Percentiles rank a stretch among this genome's conserved stretches.
These are phyloP conservation scores for Macrophomina pseudophaseolina DNA, from an alignment of 2,329 filamentous ascomycete genomes.

Conservation along the genomic window DNA sequence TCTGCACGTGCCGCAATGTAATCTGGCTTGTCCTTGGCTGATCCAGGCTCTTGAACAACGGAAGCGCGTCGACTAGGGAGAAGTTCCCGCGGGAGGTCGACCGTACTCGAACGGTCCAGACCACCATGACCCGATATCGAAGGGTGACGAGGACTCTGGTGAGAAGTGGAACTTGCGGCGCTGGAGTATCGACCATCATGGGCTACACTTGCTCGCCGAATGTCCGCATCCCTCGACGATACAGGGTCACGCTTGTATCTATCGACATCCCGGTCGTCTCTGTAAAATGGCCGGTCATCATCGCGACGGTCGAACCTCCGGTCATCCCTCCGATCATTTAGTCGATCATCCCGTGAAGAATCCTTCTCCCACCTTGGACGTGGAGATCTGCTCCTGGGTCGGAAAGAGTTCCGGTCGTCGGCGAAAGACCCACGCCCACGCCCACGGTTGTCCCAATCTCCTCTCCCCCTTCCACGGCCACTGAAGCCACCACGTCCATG, in stretches of 20 bases:
- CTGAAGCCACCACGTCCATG: slow-evolving; percentile 58
- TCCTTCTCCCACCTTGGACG: slow-evolving; percentile 63
- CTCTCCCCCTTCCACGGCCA: slow-evolving; percentile 49
- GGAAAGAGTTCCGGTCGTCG: slow-evolving; percentile 61
- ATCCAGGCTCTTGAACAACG: slow-evolving; percentile 40
- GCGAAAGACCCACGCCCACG: slow-evolving; percentile 54
- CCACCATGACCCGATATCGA: slow-evolving; percentile 23
- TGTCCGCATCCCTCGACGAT: slow-evolving; percentile 27
- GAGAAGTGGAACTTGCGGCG: slow-evolving; percentile 5
- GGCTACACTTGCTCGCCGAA: slow-evolving; percentile 27
- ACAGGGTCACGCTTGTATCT: slow-evolving; percentile 43
- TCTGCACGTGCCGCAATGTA: slow-evolving; percentile 53
- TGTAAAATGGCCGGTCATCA: slow-evolving; percentile 44
- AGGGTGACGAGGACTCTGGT: slow-evolving; percentile 22
- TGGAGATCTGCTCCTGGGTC: slow-evolving; percentile 68
- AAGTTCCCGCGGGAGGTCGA: slow-evolving; percentile 17
- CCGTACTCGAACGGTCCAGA: slow-evolving; percentile 10
- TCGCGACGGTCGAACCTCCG: slow-evolving; percentile 52
- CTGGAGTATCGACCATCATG: slow-evolving; percentile 18
- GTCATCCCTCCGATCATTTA: slow-evolving; percentile 47
- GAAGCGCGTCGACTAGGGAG: slow-evolving; percentile 41
- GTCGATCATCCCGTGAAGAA: slow-evolving; percentile 42
- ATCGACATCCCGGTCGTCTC: slow-evolving; percentile 46
- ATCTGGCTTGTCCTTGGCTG: slow-evolving; percentile 48
- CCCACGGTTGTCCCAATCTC: slow-evolving; percentile 58